phyloP scores from a whole-genome alignment of 1,284 basidiomycete genomes.

The Golubevia sp. region DNA sequence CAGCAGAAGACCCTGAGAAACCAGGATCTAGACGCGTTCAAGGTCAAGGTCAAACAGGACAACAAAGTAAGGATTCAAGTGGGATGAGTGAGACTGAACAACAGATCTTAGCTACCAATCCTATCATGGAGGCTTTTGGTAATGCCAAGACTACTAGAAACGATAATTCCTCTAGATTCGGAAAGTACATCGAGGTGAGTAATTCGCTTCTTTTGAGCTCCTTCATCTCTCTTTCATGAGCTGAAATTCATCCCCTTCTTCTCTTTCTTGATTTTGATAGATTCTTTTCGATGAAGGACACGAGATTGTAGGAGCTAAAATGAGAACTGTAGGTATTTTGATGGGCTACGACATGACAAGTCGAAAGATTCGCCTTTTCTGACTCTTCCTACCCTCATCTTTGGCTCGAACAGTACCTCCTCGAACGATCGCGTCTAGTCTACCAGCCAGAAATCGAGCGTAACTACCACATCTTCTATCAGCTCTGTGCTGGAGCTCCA shows the following conservation, averaged over 20 bases:
- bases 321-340: slow-evolving; percentile 28
- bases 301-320: slow-evolving; percentile 59
- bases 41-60: slow-evolving; percentile 2
- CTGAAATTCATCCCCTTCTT: too few species aligned
- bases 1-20: slow-evolving; percentile 55
- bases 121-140: slow-evolving; percentile 61
- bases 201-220: neutral
- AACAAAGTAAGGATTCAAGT: slow-evolving; percentile 27
- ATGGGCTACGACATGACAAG: too few species aligned
- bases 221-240: too few species aligned
- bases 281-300: slow-evolving; percentile 59
- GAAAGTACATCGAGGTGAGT: slow-evolving; percentile 54
- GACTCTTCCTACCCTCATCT: neutral
- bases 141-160: slow-evolving; percentile 61
- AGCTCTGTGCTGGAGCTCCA: slow-evolving; percentile 59
- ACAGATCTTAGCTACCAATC: slow-evolving; percentile 59
- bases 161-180: slow-evolving; percentile 61
- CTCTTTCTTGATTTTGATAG: neutral
- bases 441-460: slow-evolving; percentile 59
- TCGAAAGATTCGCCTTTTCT: neutral
- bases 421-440: slow-evolving; percentile 55
- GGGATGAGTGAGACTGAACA: slow-evolving; percentile 60
- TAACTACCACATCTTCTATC: slow-evolving; percentile 62
- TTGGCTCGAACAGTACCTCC: slow-evolving; percentile 30
- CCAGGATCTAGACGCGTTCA: slow-evolving; percentile 17